These are phyloP conservation scores for Hibiscus trionum DNA, from an alignment of 345 rosid genomes.

Conservation along the genomic window DNA sequence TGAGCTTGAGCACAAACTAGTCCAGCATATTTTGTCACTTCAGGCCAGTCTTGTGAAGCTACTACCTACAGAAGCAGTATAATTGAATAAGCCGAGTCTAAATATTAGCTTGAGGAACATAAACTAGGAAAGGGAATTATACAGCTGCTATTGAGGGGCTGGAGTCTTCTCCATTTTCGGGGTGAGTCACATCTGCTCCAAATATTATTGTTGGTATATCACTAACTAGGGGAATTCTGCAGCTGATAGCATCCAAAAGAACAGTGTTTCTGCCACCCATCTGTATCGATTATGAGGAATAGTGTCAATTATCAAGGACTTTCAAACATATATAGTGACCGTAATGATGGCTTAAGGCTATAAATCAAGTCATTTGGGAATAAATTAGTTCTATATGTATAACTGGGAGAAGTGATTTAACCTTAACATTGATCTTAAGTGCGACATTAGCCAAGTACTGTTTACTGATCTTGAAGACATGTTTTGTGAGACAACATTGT, in stretches of 20 bases:
- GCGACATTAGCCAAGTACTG: constrained; percentile 96
- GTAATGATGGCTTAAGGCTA: background rate
- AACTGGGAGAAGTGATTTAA: constrained; percentile 17
- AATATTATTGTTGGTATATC: constrained; percentile 97
- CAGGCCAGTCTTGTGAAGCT: constrained; percentile 99
- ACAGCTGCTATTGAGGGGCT: constrained; percentile 99
- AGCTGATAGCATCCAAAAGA: constrained; percentile 91
- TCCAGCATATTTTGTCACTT: constrained; percentile 97
- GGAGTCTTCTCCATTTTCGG: constrained; percentile 98
- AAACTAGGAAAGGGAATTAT: constrained; percentile 16
- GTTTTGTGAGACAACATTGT: constrained; percentile 94
- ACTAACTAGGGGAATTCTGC: constrained; percentile 91
- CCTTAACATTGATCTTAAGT: constrained; percentile 96
- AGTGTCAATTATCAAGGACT: background rate
- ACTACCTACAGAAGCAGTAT: constrained; percentile 56
- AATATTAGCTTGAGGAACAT: background rate
- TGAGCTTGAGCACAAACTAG: constrained; percentile 99
- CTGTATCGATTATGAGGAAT: constrained; percentile 32
- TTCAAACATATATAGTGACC: background rate
- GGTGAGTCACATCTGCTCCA: constrained; percentile 98
- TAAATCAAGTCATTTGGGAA: no score
- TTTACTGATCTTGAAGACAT: constrained; percentile 95
- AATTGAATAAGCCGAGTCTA: constrained; percentile 11
- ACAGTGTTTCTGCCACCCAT: constrained; percentile 99
- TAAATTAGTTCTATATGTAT: no score